These are phyloP conservation scores for Trichosporon sp. DNA, from an alignment of 1,284 basidiomycete species.

Conservation along the genomic window DNA sequence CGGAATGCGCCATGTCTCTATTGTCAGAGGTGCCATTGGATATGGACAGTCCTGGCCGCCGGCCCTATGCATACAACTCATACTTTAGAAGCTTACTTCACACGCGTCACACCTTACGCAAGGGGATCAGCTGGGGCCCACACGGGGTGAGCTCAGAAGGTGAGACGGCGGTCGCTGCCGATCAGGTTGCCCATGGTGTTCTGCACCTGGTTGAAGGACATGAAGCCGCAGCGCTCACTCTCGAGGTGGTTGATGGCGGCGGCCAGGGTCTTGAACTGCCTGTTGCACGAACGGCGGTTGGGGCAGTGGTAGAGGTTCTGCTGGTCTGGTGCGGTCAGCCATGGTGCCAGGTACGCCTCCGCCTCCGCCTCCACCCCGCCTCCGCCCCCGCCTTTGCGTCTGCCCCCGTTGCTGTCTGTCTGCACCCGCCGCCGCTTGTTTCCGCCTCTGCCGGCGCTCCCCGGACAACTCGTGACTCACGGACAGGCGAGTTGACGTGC, in stretches of 20 bases:
- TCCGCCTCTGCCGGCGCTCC: no score
- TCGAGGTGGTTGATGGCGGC: conserved; percentile 12
- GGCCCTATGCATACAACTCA: background rate
- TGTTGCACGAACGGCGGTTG: conserved; percentile 3
- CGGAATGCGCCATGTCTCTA: background rate
- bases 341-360: background rate
- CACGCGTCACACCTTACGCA: background rate
- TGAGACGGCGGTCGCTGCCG: conserved; percentile 4
- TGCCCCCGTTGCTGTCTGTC: no score
- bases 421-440: no score
- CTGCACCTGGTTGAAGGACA: conserved; percentile 10
- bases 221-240: conserved; percentile 12
- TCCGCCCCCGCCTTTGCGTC: background rate
- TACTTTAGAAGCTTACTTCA: background rate
- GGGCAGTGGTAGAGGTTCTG: conserved; percentile 14
- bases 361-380: background rate
- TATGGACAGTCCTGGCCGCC: background rate
- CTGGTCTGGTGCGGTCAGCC: background rate
- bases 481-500: conserved; percentile 2
- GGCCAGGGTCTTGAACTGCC: conserved; percentile 9
- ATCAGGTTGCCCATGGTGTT: background rate
- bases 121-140: no score
- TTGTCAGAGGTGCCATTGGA: no score
- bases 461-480: conserved; percentile 3
- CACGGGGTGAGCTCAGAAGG: background rate